Conservation (phyloP, 257 asterid genomes). For the Lantana camara region DNA sequence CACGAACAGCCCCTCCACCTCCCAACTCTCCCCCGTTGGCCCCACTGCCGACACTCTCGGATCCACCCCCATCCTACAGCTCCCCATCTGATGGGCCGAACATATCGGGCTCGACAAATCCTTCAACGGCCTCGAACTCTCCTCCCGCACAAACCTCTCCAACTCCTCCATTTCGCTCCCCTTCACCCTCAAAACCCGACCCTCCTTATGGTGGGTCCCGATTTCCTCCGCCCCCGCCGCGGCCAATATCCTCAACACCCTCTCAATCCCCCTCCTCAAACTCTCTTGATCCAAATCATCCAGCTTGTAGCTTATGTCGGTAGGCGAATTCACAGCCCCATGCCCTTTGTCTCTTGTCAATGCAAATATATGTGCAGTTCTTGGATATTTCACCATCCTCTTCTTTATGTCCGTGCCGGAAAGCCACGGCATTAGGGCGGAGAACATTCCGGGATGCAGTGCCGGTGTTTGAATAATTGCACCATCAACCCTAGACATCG, state of each 20-base stretch:
- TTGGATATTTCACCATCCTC: conserved; percentile 57
- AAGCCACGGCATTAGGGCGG: conserved; percentile 67
- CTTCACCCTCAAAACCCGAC: conserved; percentile 58
- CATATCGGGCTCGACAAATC: conserved; percentile 52
- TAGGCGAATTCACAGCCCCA: conserved; percentile 46
- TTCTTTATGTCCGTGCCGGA: conserved; percentile 64
- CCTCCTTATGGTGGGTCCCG: conserved; percentile 65
- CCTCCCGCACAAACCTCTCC: conserved; percentile 63
- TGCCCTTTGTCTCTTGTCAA: conserved; percentile 74
- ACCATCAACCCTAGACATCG: conserved; percentile 71
- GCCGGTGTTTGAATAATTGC: conserved; percentile 77
- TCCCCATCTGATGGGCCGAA: conserved; percentile 97
- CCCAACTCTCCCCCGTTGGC: conserved; percentile 79
- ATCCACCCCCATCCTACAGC: conserved; percentile 86
- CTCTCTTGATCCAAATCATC: conserved; percentile 47
- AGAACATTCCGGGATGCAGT: conserved; percentile 83
- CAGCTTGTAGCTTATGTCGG: conserved; percentile 48
- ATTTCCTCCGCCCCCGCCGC: conserved; percentile 89
- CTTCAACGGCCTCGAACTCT: conserved; percentile 53
- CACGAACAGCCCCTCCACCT: conserved; percentile 61
- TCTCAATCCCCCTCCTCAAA: conserved; percentile 60
- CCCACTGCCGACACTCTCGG: conserved; percentile 53
- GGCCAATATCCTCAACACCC: conserved; percentile 59
- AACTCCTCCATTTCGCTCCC: conserved; percentile 42
- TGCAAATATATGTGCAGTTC: conserved; percentile 69